Evolutionary conservation across 1,284 basidiomycete genomes (phyloP), one percentile per base, ranked within the genome.

Genomic region (Papiliotrema nemorosa): DNA sequence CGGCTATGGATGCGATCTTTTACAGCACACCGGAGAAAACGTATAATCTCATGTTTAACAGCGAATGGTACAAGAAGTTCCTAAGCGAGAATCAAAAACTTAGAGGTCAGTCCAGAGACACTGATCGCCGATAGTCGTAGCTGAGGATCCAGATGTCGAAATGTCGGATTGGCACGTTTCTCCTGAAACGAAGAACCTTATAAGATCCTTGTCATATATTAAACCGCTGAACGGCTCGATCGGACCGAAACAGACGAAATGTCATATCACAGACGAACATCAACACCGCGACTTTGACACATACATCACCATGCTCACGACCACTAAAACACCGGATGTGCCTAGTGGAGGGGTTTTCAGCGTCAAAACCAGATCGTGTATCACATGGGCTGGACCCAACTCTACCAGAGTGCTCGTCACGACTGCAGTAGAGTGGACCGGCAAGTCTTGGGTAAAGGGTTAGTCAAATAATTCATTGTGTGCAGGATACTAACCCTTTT

Each of bases 391-490:
- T 4, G 86, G 86, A 44, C 78, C 81, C 3, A 82, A 87, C 47
- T 82, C 84, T 3, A 86, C 88, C 2, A 83, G 81, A 47, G 82
- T 98, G 13, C 63, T 90, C 7, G 90, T 98, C 3, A 93, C 90
- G 33, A 92, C 88, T 6, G 83, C 87, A 59, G 90, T 97, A 2
- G 93, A 97, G 57, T 98, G 94, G 93, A 90, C 87, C 0, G 93
- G 93, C 21, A 81, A 92, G 61, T 94, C 90, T 73, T 97, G 97
- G 77, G 89, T 98, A 73, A 94, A 90, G 75, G 86, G 91, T 90
- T 56, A 61, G n/a, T n/a, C n/a, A n/a, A n/a, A n/a, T n/a, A n/a
- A n/a, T n/a, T n/a, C n/a, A n/a, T n/a, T n/a, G n/a, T n/a, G n/a
- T n/a, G n/a, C n/a, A n/a, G n/a, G n/a, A n/a, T n/a, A n/a, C n/a